Conservation (phyloP, 1,284 basidiomycete species). For the Ustilago cynodontis region DNA sequence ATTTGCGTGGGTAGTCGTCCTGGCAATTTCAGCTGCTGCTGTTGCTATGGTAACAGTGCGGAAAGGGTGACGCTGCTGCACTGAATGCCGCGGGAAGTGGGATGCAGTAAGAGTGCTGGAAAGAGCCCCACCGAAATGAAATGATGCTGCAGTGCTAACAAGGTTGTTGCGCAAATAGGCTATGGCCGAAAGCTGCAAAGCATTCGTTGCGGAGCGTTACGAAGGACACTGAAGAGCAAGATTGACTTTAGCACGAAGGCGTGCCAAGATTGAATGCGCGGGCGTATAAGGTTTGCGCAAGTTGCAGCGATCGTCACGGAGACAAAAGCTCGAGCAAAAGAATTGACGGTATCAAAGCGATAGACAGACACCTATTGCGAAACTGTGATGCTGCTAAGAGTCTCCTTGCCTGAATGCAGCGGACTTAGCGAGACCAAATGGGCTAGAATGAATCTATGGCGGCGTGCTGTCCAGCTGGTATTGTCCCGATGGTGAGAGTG, state of each 20-base stretch:
- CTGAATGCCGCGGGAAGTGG: slow-evolving; percentile 4
- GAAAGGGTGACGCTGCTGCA: background rate
- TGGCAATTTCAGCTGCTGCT: background rate
- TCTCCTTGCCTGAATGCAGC: background rate
- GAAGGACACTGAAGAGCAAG: background rate
- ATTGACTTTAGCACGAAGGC: slow-evolving; percentile 7
- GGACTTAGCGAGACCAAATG: background rate
- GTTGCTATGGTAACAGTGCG: background rate
- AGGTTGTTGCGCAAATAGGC: slow-evolving; percentile 9
- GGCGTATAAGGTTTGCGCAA: slow-evolving; percentile 3
- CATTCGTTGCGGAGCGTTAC: background rate
- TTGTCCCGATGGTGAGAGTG: background rate
- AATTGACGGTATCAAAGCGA: too few relatives aligned
- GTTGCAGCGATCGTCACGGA: background rate
- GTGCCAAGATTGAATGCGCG: slow-evolving; percentile 13
- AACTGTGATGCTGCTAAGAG: background rate
- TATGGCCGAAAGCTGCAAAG: background rate
- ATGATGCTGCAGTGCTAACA: slow-evolving; percentile 11
- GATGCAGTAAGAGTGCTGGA: slow-evolving; percentile 2
- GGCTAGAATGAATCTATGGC: background rate
- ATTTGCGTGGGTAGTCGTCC: background rate
- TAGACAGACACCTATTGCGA: too few relatives aligned
- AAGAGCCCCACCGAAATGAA: slow-evolving; percentile 22
- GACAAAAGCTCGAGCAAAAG: background rate
- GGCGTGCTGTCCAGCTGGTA: background rate